Base-by-base conservation (phyloP, 805 yeast species). In the Debaryomyces hansenii region DNA sequence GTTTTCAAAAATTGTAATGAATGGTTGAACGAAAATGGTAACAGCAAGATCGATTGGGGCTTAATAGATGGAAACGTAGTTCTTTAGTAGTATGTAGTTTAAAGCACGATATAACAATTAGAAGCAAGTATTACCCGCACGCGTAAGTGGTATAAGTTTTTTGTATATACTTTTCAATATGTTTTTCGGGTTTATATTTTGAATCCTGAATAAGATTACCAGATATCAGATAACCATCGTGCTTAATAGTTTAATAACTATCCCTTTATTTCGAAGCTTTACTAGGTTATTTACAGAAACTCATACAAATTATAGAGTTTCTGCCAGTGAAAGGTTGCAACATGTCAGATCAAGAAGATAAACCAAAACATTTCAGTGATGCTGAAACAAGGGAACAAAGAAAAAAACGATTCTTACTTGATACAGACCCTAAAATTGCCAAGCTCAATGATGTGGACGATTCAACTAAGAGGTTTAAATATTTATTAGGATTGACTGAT, bases 401-500 rank as follows among this genome's bases (percentile, higher is more conserved):
- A 45, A 74, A 68, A 50, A 63, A 63, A 28, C 64, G 85, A 41
- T 84, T 66, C 53, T 55, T 84, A 2, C 66, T 84, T 4, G 64
- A 72, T 16, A 62, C 63, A 1, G 90, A 84, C 49, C 82, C 86
- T 4, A 79, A 79, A 49, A 65, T 73, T 2, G 89, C 86, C 41
- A 73, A 77, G 44, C 70, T 70, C 29, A 76, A 55, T 16, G 74
- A 68, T 43, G 68, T 59, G 28, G 87, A 80, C 55, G 94, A 85
- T 56, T 79, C 95, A 0, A 84, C 90, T 21, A 82, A 77, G 55
- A 75, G 98, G 49, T 89, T 89, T 75, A 83, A 82, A 61, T 88
- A 91, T 64, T 71, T 91, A 37, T 70, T 92, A 41, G 86, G 90
- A 1, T 72, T 91, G 35, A 90, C 97, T 0, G 96, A 88, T 52